These are phyloP conservation scores for Teratosphaeria nubilosa DNA, from an alignment of 2,329 filamentous ascomycete genomes.

Conservation along the genomic window DNA sequence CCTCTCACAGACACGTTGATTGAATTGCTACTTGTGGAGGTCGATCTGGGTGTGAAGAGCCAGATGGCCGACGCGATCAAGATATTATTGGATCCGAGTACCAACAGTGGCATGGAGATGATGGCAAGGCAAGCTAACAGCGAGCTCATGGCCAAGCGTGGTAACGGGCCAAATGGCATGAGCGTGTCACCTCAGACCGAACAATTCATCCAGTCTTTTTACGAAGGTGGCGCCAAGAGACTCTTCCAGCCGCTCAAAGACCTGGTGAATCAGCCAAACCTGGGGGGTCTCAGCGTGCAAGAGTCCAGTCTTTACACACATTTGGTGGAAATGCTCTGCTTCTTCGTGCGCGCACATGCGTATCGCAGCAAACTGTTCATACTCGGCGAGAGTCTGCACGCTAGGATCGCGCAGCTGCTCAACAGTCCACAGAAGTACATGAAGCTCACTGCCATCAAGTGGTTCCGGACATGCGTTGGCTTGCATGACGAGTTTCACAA, in stretches of 20 bases:
- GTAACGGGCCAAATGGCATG: slow-evolving; percentile 7
- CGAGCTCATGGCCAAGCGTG: slow-evolving; percentile 56
- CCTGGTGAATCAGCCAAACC: slow-evolving; percentile 58
- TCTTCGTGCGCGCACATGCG: slow-evolving; percentile 83
- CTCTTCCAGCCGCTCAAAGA: slow-evolving; percentile 81
- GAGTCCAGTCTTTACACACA: slow-evolving; percentile 87
- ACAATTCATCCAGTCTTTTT: slow-evolving; percentile 77
- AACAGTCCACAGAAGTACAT: slow-evolving; percentile 80
- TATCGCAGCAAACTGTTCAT: slow-evolving; percentile 84
- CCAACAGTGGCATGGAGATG: slow-evolving; percentile 51
- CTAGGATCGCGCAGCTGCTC: slow-evolving; percentile 73
- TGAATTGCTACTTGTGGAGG: slow-evolving; percentile 80
- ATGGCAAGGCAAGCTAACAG: slow-evolving; percentile 44
- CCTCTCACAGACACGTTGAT: slow-evolving; percentile 88
- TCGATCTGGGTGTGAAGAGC: slow-evolving; percentile 87
- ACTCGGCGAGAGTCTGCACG: slow-evolving; percentile 64
- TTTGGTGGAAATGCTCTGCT: slow-evolving; percentile 84
- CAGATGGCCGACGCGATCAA: slow-evolving; percentile 94
- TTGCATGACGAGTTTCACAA: slow-evolving; percentile 88
- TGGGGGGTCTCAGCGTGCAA: slow-evolving; percentile 51
- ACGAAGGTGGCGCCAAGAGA: slow-evolving; percentile 64
- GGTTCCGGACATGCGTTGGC: slow-evolving; percentile 77
- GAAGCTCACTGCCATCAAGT: slow-evolving; percentile 83
- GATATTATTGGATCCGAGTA: slow-evolving; percentile 70
- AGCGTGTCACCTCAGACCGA: slow-evolving; percentile 58